phyloP scores from a whole-genome alignment of 306 rosid species.

The Aeschynomene evenia region DNA sequence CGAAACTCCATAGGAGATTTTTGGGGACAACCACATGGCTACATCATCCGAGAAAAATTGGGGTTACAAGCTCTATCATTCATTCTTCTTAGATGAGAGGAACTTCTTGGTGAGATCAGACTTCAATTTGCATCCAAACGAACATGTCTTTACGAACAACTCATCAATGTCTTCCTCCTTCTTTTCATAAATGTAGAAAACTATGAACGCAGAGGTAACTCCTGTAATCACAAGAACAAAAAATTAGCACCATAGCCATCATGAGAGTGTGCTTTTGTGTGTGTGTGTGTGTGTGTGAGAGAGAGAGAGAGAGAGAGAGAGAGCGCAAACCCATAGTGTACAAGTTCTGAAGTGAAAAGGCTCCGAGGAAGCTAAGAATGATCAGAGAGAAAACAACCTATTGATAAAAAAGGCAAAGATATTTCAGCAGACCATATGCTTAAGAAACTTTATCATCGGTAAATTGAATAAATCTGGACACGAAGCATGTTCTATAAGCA shows the following conservation, averaged over 20 bases:
- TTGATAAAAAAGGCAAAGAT: slow-evolving; percentile 38
- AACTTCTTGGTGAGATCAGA: slow-evolving; percentile 49
- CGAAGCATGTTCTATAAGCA: not conserved
- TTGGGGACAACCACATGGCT: slow-evolving; percentile 16
- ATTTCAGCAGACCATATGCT: slow-evolving; percentile 18
- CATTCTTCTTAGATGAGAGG: slow-evolving; percentile 53
- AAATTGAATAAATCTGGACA: not conserved
- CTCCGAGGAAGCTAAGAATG: slow-evolving; percentile 72
- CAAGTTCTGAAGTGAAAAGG: slow-evolving; percentile 59
- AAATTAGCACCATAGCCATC: slow-evolving; percentile 13
- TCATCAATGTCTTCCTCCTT: slow-evolving; percentile 77
- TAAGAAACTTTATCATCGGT: not conserved
- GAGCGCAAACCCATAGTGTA: slow-evolving; percentile 62
- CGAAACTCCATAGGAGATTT: not conserved
- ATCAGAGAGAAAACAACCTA: slow-evolving; percentile 68
- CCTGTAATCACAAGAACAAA: slow-evolving; percentile 53
- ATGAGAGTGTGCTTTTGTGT: too few species aligned
- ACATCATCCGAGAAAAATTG: slow-evolving; percentile 6
- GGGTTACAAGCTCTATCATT: slow-evolving; percentile 38
- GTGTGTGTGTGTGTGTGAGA: not conserved
- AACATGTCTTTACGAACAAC: slow-evolving; percentile 39
- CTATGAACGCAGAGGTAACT: slow-evolving; percentile 55
- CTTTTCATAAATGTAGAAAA: slow-evolving; percentile 70
- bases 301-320: slow-evolving; percentile 22
- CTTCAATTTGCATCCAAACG: slow-evolving; percentile 61